These are phyloP conservation scores for Aspergillus hiratsukae DNA, from an alignment of 2,329 filamentous ascomycete species.

Conservation along the genomic window DNA sequence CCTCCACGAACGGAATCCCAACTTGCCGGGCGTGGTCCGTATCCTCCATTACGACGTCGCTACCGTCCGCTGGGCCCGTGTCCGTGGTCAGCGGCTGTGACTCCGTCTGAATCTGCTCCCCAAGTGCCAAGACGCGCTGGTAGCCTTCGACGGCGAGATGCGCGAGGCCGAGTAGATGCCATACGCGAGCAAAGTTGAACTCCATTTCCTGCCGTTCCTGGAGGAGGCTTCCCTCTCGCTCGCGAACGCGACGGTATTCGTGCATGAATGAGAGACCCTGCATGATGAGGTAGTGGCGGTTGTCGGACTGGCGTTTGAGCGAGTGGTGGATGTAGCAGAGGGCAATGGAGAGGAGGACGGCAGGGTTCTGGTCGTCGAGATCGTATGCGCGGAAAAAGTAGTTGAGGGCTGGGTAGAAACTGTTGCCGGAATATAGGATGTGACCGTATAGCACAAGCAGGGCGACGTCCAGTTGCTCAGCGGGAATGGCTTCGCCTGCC, in stretches of 20 bases:
- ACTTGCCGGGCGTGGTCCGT: conserved; percentile 4
- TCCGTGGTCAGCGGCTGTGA: conserved; percentile 9
- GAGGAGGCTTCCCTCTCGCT: conserved; percentile 36
- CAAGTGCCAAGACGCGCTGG: conserved; percentile 51
- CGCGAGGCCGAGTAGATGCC: conserved; percentile 68
- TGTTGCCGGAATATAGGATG: conserved; percentile 77
- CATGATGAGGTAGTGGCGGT: conserved; percentile 79
- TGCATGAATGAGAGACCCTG: conserved; percentile 81
- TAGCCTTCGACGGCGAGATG: conserved; percentile 73
- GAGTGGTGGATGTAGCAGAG: conserved; percentile 84
- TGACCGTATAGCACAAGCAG: conserved; percentile 87
- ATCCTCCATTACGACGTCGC: conserved; percentile 23
- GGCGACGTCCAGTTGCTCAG: conserved; percentile 64
- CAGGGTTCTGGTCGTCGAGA: conserved; percentile 69
- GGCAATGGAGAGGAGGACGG: conserved; percentile 75
- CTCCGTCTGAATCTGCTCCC: conserved; percentile 40
- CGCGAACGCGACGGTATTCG: conserved; percentile 63
- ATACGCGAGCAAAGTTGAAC: conserved; percentile 73
- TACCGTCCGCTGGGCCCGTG: conserved; percentile 42
- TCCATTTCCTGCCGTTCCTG: conserved; percentile 67
- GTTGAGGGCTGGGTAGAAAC: conserved; percentile 76
- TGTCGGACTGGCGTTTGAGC: conserved; percentile 83
- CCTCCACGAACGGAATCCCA: conserved; percentile 41
- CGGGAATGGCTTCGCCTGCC: conserved; percentile 31
- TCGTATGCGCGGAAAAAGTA: conserved; percentile 78